Evolutionary conservation across 2,329 filamentous ascomycete genomes (phyloP).

Genomic region (Apiospora saccharicola): DNA sequence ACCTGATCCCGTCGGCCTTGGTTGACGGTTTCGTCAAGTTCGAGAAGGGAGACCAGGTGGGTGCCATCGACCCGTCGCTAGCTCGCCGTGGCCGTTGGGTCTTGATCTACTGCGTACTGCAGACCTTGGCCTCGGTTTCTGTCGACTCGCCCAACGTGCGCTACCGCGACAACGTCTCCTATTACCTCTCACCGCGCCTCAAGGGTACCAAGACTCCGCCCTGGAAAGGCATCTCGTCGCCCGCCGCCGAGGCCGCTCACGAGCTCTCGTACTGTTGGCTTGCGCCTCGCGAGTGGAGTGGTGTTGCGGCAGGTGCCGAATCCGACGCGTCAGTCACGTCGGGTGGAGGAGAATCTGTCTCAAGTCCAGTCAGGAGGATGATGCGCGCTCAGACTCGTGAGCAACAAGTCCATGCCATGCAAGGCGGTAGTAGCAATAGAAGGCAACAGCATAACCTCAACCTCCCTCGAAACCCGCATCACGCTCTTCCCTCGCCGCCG

Average conservation of each 20-base stretch:
- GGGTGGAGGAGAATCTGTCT: not conserved
- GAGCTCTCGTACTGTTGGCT: constrained; percentile 63
- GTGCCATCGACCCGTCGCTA: constrained; percentile 59
- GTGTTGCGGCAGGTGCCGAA: not conserved
- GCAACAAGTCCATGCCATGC: not conserved
- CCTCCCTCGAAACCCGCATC: constrained; percentile 1
- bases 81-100: constrained; percentile 68
- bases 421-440: not conserved
- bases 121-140: constrained; percentile 65
- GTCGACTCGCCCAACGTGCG: constrained; percentile 63
- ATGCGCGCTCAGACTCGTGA: constrained; percentile 33
- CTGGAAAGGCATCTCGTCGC: constrained; percentile 53
- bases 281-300: constrained; percentile 49
- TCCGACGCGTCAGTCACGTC: constrained; percentile 30
- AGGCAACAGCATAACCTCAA: not conserved
- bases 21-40: constrained; percentile 64
- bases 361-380: constrained; percentile 37
- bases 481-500: constrained; percentile 36
- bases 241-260: constrained; percentile 50
- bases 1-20: constrained; percentile 60
- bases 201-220: constrained; percentile 60
- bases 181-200: constrained; percentile 64
- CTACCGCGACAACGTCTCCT: constrained; percentile 60
- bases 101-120: constrained; percentile 66
- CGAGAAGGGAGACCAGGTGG: constrained; percentile 60